These are phyloP conservation scores for Exophiala phaeomuriformis DNA, from an alignment of 2,329 filamentous ascomycete genomes.

Conservation along the genomic window DNA sequence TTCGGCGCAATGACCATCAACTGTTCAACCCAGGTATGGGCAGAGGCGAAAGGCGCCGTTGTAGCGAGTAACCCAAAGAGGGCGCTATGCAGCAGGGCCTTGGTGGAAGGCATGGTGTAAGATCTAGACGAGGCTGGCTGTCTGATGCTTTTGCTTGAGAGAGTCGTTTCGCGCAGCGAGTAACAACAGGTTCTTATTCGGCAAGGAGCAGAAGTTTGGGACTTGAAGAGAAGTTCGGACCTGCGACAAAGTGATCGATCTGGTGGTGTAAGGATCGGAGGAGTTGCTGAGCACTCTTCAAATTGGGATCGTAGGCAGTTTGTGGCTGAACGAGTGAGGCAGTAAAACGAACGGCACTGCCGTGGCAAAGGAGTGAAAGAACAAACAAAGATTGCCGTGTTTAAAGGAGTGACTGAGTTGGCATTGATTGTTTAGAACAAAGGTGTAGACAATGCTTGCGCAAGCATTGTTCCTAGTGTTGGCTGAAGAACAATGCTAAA, in stretches of 20 bases:
- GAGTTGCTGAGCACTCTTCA: slow-evolving; percentile 12
- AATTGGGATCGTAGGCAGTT: slow-evolving; percentile 11
- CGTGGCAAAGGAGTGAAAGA: slow-evolving; percentile 18
- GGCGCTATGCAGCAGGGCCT: slow-evolving; percentile 25
- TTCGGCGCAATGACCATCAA: slow-evolving; percentile 63
- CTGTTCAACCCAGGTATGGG: slow-evolving; percentile 79
- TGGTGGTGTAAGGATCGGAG: slow-evolving; percentile 6
- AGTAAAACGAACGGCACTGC: slow-evolving; percentile 7
- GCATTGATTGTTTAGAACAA: slow-evolving; percentile 20
- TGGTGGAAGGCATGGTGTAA: slow-evolving; percentile 11
- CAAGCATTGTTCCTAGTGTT: slow-evolving; percentile 21
- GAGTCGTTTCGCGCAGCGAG: slow-evolving; percentile 5
- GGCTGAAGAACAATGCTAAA: slow-evolving; percentile 17
- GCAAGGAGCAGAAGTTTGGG: not conserved
- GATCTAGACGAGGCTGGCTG: not conserved
- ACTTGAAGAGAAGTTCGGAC: not conserved
- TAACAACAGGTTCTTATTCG: not conserved
- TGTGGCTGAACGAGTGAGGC: slow-evolving; percentile 6
- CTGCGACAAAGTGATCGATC: not conserved
- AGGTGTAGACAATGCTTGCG: slow-evolving; percentile 20
- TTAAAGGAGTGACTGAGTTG: slow-evolving; percentile 22
- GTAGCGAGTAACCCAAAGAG: slow-evolving; percentile 24
- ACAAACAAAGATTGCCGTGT: slow-evolving; percentile 17
- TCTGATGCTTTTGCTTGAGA: not conserved
- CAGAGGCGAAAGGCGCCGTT: slow-evolving; percentile 29